phyloP scores from a whole-genome alignment of 2,329 filamentous ascomycete genomes.

The Fusarium oligoseptatum region DNA sequence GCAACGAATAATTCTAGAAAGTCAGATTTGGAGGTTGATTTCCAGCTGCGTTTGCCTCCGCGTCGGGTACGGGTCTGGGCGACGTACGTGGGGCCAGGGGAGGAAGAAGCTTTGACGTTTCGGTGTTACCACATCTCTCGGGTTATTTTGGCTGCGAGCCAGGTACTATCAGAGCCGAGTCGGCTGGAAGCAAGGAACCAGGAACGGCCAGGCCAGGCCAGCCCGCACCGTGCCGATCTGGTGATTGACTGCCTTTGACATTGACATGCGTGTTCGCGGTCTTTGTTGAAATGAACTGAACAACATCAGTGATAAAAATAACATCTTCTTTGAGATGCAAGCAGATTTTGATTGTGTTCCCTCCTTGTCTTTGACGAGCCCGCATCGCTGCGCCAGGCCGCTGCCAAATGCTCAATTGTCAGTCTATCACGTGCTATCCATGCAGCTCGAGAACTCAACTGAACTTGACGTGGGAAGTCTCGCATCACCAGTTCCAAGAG shows the following conservation, averaged over 20 bases:
- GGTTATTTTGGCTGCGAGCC: constrained; percentile 20
- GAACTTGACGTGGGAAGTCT: constrained; percentile 25
- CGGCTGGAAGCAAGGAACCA: constrained; percentile 35
- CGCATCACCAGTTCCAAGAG: constrained; percentile 26
- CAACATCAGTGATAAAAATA: constrained; percentile 14
- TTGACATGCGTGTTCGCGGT: not conserved
- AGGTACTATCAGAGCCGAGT: constrained; percentile 23
- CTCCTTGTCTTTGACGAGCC: constrained; percentile 9
- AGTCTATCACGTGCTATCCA: constrained; percentile 39
- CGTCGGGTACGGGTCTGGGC: constrained; percentile 24
- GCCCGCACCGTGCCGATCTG: constrained; percentile 37
- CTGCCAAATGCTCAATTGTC: constrained; percentile 26
- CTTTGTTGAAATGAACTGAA: not conserved
- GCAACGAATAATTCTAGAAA: constrained; percentile 43
- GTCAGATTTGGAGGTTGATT: constrained; percentile 19
- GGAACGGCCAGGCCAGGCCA: constrained; percentile 32
- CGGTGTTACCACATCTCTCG: constrained; percentile 33
- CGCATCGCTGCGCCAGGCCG: constrained; percentile 31
- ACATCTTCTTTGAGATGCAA: not conserved
- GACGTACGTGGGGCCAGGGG: constrained; percentile 43
- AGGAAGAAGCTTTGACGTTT: constrained; percentile 42
- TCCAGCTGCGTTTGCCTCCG: constrained; percentile 13
- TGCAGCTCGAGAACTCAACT: not conserved
- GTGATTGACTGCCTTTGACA: not conserved
- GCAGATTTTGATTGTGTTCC: constrained; percentile 8